phyloP scores from a whole-genome alignment of 805 yeast genomes.

The Sporopachydermia lactativora region DNA sequence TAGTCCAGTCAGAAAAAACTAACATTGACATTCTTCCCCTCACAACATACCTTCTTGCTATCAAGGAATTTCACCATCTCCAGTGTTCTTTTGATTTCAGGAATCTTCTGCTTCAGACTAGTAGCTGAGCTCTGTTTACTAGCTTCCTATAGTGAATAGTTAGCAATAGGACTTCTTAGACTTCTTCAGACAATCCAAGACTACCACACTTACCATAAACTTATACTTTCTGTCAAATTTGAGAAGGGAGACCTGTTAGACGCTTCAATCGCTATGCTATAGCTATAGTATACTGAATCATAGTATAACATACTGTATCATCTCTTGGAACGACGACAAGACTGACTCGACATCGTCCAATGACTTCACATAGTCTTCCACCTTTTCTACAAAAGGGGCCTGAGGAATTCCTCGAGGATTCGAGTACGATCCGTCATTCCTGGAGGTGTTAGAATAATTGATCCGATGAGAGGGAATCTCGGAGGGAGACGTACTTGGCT shows the following conservation, averaged over 20 bases:
- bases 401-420: conserved; percentile 95
- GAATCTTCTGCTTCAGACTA: conserved; percentile 54
- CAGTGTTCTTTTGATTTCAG: conserved; percentile 83
- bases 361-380: conserved; percentile 56
- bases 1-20: conserved; percentile 11
- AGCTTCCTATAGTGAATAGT: conserved; percentile 20
- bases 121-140: conserved; percentile 25
- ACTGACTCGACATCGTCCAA: conserved; percentile 58
- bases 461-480: too few relatives aligned
- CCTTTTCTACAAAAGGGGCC: conserved; percentile 85
- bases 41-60: conserved; percentile 22
- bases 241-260: background rate
- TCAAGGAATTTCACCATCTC: conserved; percentile 53
- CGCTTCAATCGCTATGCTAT: background rate
- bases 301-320: conserved; percentile 41
- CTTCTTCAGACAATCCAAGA: conserved; percentile 21
- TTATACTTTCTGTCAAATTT: conserved; percentile 43
- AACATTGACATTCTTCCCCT: conserved; percentile 16
- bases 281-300: background rate
- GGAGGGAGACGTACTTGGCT: too few relatives aligned
- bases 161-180: conserved; percentile 15
- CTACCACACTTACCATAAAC: conserved; percentile 63
- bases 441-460: too few relatives aligned
- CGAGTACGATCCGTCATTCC: conserved; percentile 14
- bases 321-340: conserved; percentile 67